phyloP scores from a whole-genome alignment of 345 rosid genomes.

The Citrus sp. region DNA sequence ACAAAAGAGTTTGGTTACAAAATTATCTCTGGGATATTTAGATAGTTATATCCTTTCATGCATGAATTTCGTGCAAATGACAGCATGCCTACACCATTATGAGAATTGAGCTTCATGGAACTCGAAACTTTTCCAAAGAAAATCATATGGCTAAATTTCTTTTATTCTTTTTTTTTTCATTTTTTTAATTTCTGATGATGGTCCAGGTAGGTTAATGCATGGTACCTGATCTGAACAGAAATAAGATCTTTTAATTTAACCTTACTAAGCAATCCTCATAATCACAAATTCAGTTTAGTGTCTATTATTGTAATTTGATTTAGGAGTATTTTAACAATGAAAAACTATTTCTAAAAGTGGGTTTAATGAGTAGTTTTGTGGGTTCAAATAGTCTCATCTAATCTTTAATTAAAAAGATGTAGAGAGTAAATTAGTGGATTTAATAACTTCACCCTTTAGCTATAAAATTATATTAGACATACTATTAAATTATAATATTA shows the following conservation, averaged over 20 bases:
- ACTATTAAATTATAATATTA: too few relatives aligned
- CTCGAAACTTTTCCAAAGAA: not conserved
- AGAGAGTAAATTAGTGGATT: too few relatives aligned
- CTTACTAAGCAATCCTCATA: not conserved
- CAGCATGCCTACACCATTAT: constrained; percentile 72
- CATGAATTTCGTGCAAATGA: constrained; percentile 78
- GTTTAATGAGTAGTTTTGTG: too few relatives aligned
- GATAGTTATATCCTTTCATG: constrained; percentile 87
- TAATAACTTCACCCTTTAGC: fast-evolving
- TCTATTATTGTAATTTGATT: too few relatives aligned
- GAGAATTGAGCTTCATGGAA: not conserved
- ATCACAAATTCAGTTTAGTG: not conserved
- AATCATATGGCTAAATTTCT: not conserved
- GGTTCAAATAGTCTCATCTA: fast-evolving
- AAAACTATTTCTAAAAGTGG: too few relatives aligned
- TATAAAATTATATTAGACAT: too few relatives aligned
- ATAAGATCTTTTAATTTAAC: not conserved
- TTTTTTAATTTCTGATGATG: not conserved
- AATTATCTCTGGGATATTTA: constrained; percentile 73
- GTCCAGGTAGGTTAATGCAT: not conserved
- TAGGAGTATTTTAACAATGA: too few relatives aligned
- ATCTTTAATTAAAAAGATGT: too few relatives aligned
- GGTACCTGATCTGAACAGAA: not conserved
- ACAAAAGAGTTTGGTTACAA: constrained; percentile 52
- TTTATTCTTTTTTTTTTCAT: not conserved